A percentile compares a stretch with the other conserved stretches of the same genome.
Conservation (phyloP, 2,329 filamentous ascomycete species). For the Lachnellula cervina region DNA sequence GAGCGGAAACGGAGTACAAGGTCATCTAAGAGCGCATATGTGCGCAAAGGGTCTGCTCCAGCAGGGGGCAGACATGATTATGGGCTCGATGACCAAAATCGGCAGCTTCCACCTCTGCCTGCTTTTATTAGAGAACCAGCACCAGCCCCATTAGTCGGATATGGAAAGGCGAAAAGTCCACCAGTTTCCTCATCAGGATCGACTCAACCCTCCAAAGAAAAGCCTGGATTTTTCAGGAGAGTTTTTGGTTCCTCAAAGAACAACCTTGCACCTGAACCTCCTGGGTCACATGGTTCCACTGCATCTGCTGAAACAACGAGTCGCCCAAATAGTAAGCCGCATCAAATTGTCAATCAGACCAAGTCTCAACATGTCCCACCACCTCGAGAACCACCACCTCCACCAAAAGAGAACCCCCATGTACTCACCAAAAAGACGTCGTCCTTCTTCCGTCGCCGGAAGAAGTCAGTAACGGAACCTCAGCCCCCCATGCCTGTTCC, state of each 20-base stretch:
- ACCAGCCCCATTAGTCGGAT: constrained; percentile 48
- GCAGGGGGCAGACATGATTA: constrained; percentile 31
- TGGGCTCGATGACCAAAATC: constrained; percentile 29
- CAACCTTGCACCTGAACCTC: constrained; percentile 34
- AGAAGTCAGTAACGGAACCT: constrained; percentile 76
- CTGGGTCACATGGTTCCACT: constrained; percentile 31
- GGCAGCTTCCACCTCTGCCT: constrained; percentile 29
- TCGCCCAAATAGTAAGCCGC: constrained; percentile 36
- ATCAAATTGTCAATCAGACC: constrained; percentile 42
- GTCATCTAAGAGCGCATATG: constrained; percentile 42
- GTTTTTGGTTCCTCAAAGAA: constrained; percentile 72
- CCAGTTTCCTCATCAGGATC: constrained; percentile 31
- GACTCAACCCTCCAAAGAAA: constrained; percentile 55
- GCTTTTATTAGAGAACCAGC: constrained; percentile 43
- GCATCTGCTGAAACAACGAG: constrained; percentile 37
- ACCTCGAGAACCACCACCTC: constrained; percentile 25
- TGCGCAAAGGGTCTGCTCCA: constrained; percentile 37
- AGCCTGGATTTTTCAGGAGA: constrained; percentile 85
- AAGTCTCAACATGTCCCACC: constrained; percentile 35
- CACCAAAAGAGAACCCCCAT: constrained; percentile 27
- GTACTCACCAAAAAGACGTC: constrained; percentile 82
- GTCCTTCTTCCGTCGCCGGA: constrained; percentile 88
- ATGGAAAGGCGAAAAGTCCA: constrained; percentile 41
- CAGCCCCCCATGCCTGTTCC: constrained; percentile 55
- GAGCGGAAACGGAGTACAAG: constrained; percentile 55